Evolutionary conservation across 164 flowering plant genomes (phyloP).

Genomic region (Liquidambar formosana): DNA sequence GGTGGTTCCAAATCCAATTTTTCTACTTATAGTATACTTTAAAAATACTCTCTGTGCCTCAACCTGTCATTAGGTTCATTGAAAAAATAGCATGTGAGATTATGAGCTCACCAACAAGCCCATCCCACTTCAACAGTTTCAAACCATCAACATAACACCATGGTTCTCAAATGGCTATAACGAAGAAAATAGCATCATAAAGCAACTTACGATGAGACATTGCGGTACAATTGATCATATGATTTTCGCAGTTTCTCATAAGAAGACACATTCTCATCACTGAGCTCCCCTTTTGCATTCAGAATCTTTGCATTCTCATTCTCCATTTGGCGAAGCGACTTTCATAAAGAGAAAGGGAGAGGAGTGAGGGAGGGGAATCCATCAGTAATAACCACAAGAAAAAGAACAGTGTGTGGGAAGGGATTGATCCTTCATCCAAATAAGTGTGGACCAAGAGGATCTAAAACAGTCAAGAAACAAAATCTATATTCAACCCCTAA

Average conservation of each 20-base stretch:
- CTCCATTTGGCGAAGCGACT: conserved; percentile 95
- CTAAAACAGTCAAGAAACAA: background rate
- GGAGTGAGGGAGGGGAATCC: background rate
- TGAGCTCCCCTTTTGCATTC: conserved; percentile 95
- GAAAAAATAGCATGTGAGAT: background rate
- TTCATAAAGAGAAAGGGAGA: conserved; percentile 4
- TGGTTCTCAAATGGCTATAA: background rate
- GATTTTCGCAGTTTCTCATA: conserved; percentile 95
- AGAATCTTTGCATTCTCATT: conserved; percentile 87
- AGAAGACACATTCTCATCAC: conserved; percentile 79
- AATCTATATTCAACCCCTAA: background rate
- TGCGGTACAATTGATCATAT: conserved; percentile 84
- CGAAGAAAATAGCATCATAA: conserved; percentile 1
- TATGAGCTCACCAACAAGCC: background rate
- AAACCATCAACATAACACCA: background rate
- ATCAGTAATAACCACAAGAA: background rate
- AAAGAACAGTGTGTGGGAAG: background rate
- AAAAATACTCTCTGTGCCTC: background rate
- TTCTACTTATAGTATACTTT: background rate
- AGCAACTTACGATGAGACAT: conserved; percentile 78
- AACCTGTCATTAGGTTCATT: background rate
- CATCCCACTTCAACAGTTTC: background rate
- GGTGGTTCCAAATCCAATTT: background rate
- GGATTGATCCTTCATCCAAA: background rate
- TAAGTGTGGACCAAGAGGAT: background rate